A percentile compares a stretch with the other conserved stretches of the same genome.
These are phyloP conservation scores for Daucus carota DNA, from an alignment of 129 eudicot species.

Conservation along the genomic window DH1_v3.0 NC_030383.2:48912001-48912500, in stretches of 20 bases:
- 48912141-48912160: slow-evolving; percentile 67
- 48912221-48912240: background rate
- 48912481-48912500: too few relatives aligned
- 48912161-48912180: background rate
- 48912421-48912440: too few relatives aligned
- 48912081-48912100: slow-evolving; percentile 65
- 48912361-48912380: too few relatives aligned
- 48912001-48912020: background rate
- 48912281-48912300: background rate
- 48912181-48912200: background rate
- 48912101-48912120: slow-evolving; percentile 92
- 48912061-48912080: slow-evolving; percentile 35
- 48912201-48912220: background rate
- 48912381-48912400: too few relatives aligned
- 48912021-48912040: background rate
- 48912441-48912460: too few relatives aligned
- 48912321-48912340: too few relatives aligned
- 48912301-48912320: too few relatives aligned
- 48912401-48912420: too few relatives aligned
- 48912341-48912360: too few relatives aligned
- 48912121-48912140: slow-evolving; percentile 73
- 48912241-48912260: background rate
- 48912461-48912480: too few relatives aligned
- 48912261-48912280: background rate
- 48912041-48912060: slow-evolving; percentile 24